Percentiles rank a stretch among this genome's conserved stretches.
Evolutionary conservation across 1,139 yeast species (phyloP).

Genomic region (Hansenula lynferdii): DNA sequence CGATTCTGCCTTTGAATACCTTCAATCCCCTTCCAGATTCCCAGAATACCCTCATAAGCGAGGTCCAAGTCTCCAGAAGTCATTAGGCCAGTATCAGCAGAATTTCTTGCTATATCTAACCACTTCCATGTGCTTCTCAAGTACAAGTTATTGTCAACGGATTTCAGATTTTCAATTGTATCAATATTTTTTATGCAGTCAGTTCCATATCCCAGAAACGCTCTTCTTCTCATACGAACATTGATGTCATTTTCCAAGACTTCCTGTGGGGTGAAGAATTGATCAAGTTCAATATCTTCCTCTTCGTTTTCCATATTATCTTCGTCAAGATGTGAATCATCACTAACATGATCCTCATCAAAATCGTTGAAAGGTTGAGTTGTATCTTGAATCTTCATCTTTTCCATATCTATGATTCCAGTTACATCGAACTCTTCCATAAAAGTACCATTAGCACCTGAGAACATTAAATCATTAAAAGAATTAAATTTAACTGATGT

Average conservation of each 20-base stretch:
- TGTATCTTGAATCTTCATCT: conserved; percentile 6
- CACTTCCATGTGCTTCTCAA: conserved; percentile 86
- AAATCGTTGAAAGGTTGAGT: background rate
- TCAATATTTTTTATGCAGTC: conserved; percentile 63
- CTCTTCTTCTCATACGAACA: conserved; percentile 62
- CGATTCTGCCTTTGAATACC: conserved; percentile 57
- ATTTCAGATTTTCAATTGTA: conserved; percentile 48
- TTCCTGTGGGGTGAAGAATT: conserved; percentile 27
- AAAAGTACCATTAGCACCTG: conserved; percentile 56
- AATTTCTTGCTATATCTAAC: conserved; percentile 67
- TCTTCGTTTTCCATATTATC: conserved; percentile 19
- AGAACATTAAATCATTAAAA: conserved; percentile 60
- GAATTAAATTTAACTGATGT: conserved; percentile 64
- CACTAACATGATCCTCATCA: background rate
- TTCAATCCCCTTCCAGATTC: conserved; percentile 81
- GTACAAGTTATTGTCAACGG: conserved; percentile 52
- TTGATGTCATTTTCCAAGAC: conserved; percentile 60
- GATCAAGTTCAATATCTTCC: conserved; percentile 18
- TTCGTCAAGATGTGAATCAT: conserved; percentile 23
- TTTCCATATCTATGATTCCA: conserved; percentile 13
- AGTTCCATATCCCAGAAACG: conserved; percentile 66
- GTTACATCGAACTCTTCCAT: conserved; percentile 27
- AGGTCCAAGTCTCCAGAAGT: conserved; percentile 63
- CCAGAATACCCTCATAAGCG: conserved; percentile 84
- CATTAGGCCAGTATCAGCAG: conserved; percentile 68